phyloP scores from a whole-genome alignment of 331 rosid genomes.

The Spiraea crenata region DNA sequence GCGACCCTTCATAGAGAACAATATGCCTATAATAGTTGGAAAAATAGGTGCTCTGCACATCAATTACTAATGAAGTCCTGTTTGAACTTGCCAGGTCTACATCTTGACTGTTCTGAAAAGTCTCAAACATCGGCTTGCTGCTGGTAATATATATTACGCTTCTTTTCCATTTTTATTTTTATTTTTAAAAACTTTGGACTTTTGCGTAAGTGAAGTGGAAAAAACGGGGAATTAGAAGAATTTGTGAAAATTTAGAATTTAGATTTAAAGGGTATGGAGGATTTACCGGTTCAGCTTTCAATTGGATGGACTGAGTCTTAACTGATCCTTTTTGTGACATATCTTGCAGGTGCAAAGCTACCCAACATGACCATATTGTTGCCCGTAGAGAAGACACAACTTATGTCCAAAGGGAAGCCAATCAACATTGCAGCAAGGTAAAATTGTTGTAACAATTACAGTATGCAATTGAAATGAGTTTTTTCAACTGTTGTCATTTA shows the following conservation, averaged over 20 bases:
- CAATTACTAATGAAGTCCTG: slow-evolving; percentile 23
- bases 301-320: background rate
- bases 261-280: background rate
- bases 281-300: background rate
- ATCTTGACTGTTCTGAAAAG: slow-evolving; percentile 82
- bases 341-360: slow-evolving; percentile 62
- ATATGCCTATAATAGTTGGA: too few species aligned
- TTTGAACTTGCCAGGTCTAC: slow-evolving; percentile 75
- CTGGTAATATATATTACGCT: slow-evolving; percentile 54
- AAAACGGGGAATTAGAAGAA: background rate
- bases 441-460: slow-evolving; percentile 22
- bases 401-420: slow-evolving; percentile 47
- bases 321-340: background rate
- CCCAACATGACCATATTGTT: slow-evolving; percentile 62
- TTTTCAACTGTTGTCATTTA: slow-evolving; percentile 4
- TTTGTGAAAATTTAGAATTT: background rate
- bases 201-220: background rate
- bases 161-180: slow-evolving; percentile 8
- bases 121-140: slow-evolving; percentile 94
- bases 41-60: background rate
- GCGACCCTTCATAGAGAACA: too few species aligned
- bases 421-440: slow-evolving; percentile 85
- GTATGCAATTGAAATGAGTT: slow-evolving; percentile 16
- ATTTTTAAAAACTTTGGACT: background rate
- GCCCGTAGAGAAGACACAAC: slow-evolving; percentile 47